Evolutionary conservation across 768 basidiomycete species (phyloP).

Genomic region (Gymnopilus junonius): DNA sequence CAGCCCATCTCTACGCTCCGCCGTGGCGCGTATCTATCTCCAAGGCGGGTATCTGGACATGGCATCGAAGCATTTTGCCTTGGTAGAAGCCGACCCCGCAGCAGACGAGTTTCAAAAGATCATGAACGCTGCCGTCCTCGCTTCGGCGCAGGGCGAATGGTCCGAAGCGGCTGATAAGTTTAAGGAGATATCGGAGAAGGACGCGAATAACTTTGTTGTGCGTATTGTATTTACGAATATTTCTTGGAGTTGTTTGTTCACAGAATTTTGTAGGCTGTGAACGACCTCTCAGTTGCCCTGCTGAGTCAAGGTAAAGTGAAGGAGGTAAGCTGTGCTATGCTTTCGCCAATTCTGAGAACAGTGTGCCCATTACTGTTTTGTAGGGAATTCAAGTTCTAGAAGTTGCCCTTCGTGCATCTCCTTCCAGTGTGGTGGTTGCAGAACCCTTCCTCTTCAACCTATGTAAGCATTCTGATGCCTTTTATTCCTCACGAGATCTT

Average conservation of each 20-base stretch:
- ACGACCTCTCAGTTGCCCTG: slow-evolving; percentile 75
- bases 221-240: slow-evolving; percentile 13
- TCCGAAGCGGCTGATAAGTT: slow-evolving; percentile 50
- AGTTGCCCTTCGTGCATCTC: slow-evolving; percentile 60
- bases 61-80: slow-evolving; percentile 63
- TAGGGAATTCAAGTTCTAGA: slow-evolving; percentile 78
- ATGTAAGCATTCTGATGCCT: slow-evolving; percentile 49
- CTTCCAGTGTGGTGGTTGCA: slow-evolving; percentile 71
- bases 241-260: neutral
- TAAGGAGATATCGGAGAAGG: slow-evolving; percentile 45
- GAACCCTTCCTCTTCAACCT: slow-evolving; percentile 89
- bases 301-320: slow-evolving; percentile 73
- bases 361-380: neutral
- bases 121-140: slow-evolving; percentile 72
- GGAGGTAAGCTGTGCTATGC: slow-evolving; percentile 57
- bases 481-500: neutral
- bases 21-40: slow-evolving; percentile 75
- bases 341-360: too few species aligned
- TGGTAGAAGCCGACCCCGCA: slow-evolving; percentile 46
- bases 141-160: slow-evolving; percentile 78
- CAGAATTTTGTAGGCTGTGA: slow-evolving; percentile 56
- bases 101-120: slow-evolving; percentile 49
- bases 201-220: slow-evolving; percentile 66
- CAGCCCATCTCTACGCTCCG: slow-evolving; percentile 65
- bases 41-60: slow-evolving; percentile 68